phyloP scores from a whole-genome alignment of 2,329 filamentous ascomycete species.

The Coniochaeta sp. region DNA sequence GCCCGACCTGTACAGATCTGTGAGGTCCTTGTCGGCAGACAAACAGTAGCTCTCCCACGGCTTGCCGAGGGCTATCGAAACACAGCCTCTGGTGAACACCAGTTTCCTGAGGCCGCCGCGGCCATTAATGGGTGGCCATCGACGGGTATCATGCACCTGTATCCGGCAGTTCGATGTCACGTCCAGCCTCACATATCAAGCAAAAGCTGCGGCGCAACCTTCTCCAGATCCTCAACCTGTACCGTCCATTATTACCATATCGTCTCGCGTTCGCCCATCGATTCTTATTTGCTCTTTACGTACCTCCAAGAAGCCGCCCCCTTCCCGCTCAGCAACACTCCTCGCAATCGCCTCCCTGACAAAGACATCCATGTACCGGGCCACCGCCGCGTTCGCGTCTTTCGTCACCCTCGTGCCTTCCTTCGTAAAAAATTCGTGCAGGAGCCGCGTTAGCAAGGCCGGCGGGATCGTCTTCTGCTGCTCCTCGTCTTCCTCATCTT shows the following conservation, averaged over 20 bases:
- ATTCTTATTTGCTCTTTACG: conserved; percentile 17
- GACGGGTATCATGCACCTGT: not conserved
- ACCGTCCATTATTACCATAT: conserved; percentile 5
- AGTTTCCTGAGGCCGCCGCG: no score
- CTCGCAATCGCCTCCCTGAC: conserved; percentile 81
- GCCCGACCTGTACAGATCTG: no score
- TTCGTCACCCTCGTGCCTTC: conserved; percentile 65
- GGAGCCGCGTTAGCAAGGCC: conserved; percentile 65
- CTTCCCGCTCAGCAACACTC: conserved; percentile 60
- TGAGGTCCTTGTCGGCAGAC: no score
- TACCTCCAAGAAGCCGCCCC: conserved; percentile 68
- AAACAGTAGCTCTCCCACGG: no score
- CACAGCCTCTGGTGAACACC: no score
- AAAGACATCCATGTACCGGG: conserved; percentile 86
- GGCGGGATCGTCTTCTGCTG: conserved; percentile 53
- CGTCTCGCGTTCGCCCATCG: no score
- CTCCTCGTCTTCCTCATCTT: conserved; percentile 25
- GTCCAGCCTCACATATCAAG: conserved; percentile 62
- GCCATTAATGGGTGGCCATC: no score
- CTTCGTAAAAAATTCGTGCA: conserved; percentile 72
- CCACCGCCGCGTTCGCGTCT: conserved; percentile 69
- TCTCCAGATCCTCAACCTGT: conserved; percentile 83
- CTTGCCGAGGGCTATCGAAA: no score
- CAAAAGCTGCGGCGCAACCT: conserved; percentile 74
- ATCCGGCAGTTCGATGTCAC: not conserved